These are phyloP conservation scores for Thymus mandschuricus DNA, from an alignment of 257 asterid species.

Conservation along the genomic window DNA sequence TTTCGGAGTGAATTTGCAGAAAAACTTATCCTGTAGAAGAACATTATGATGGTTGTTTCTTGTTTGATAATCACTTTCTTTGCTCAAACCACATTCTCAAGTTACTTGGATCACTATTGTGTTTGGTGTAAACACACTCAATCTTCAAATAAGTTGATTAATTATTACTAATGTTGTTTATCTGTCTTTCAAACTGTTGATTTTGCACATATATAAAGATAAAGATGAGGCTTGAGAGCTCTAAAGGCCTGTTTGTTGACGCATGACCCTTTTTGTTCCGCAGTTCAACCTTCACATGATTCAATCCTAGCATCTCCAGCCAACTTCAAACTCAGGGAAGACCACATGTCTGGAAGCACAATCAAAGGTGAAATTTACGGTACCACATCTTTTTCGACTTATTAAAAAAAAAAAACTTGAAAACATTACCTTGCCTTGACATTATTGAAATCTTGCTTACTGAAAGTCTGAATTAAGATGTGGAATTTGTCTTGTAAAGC, in stretches of 20 bases:
- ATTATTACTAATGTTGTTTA: not conserved
- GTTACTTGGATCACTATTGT: not conserved
- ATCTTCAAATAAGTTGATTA: not conserved
- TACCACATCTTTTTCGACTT: not conserved
- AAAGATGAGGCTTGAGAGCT: slow-evolving; percentile 7
- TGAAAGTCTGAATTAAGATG: not conserved
- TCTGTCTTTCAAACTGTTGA: not conserved
- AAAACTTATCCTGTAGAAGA: slow-evolving; percentile 8
- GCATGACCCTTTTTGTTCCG: slow-evolving; percentile 23
- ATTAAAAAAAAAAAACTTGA: not conserved
- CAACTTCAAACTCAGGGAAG: slow-evolving; percentile 73
- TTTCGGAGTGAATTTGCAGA: not conserved
- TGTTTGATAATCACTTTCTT: not conserved
- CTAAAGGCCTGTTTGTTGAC: slow-evolving; percentile 18
- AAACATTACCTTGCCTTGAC: not conserved
- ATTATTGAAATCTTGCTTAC: not conserved
- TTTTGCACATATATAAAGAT: slow-evolving; percentile 9
- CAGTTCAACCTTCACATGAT: slow-evolving; percentile 62
- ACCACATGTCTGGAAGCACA: slow-evolving; percentile 74
- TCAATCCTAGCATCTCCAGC: slow-evolving; percentile 65
- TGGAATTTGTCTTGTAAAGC: not conserved
- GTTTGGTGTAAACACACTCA: not conserved
- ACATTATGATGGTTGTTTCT: not conserved
- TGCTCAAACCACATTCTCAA: not conserved
- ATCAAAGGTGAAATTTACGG: slow-evolving; percentile 54